Conservation (phyloP, 306 rosid species). For the peach (Prunus persica) region Prunus_persica_NCBIv2 NC_034009.1:33889501-33890000, state of each 20-base stretch:
- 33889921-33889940: too few relatives aligned
- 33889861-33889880: not conserved
- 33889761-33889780: not conserved
- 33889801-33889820: not conserved
- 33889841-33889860: not conserved
- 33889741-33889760: not conserved
- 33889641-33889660: too few relatives aligned
- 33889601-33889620: not conserved
- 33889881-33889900: too few relatives aligned
- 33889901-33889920: too few relatives aligned
- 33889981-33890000: not conserved
- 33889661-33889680: too few relatives aligned
- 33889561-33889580: not conserved
- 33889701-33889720: not conserved
- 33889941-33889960: too few relatives aligned
- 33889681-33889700: not conserved
- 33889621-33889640: not conserved
- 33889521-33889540: not conserved
- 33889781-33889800: not conserved
- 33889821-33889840: not conserved
- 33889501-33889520: not conserved
- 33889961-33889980: not conserved
- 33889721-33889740: not conserved
- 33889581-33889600: not conserved
- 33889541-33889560: not conserved